These are phyloP conservation scores for Ceratocystis ficicola DNA, from an alignment of 2,329 filamentous ascomycete species.

Conservation along the genomic window DNA sequence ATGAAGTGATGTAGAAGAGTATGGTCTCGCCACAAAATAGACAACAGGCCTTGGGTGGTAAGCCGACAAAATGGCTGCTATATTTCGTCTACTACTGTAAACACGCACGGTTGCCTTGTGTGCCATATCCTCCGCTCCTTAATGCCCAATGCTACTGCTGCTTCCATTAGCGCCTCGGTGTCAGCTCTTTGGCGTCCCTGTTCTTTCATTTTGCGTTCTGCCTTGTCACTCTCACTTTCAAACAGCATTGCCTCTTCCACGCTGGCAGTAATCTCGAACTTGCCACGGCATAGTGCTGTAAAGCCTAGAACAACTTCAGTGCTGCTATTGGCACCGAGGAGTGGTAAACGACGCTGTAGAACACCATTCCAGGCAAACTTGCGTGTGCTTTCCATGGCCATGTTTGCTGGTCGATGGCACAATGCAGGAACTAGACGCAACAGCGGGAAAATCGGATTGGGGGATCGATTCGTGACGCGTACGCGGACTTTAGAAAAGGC, in stretches of 20 bases:
- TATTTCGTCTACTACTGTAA: constrained; percentile 40
- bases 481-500: constrained; percentile 57
- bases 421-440: constrained; percentile 67
- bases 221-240: constrained; percentile 28
- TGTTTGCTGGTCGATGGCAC: constrained; percentile 55
- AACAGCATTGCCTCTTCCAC: constrained; percentile 65
- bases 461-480: constrained; percentile 62
- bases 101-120: constrained; percentile 43
- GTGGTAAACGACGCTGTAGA: constrained; percentile 59
- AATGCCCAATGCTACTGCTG: constrained; percentile 42
- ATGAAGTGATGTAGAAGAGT: not conserved
- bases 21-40: not conserved
- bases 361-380: constrained; percentile 78
- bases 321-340: constrained; percentile 47
- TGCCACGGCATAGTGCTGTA: constrained; percentile 63
- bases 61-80: not conserved
- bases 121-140: constrained; percentile 55
- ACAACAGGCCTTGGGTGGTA: not conserved
- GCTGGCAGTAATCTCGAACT: constrained; percentile 68
- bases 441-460: constrained; percentile 54
- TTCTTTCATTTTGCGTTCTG: constrained; percentile 25
- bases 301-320: constrained; percentile 55
- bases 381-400: constrained; percentile 69
- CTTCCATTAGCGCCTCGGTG: constrained; percentile 43
- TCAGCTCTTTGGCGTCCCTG: constrained; percentile 36